Percentiles rank a stretch among this genome's conserved stretches.
These are phyloP conservation scores for Trichoderma oligosporum DNA, from an alignment of 2,329 filamentous ascomycete species.

Conservation along the genomic window DNA sequence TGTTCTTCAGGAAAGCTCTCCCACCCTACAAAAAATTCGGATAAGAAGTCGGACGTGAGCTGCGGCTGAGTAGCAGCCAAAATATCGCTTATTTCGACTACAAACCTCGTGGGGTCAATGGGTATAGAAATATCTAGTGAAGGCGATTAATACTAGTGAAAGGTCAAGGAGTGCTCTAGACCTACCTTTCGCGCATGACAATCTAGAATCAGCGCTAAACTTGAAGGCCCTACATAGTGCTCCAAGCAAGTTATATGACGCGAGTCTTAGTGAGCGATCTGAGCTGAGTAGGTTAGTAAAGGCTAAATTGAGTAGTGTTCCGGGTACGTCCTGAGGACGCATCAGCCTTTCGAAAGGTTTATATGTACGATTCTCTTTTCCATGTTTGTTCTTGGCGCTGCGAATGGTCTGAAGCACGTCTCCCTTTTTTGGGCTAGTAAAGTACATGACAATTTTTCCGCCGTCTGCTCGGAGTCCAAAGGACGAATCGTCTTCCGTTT, in stretches of 20 bases:
- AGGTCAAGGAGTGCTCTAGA: neutral
- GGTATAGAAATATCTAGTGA: constrained; percentile 58
- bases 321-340: constrained; percentile 66
- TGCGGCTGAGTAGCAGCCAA: constrained; percentile 62
- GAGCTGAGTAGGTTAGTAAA: constrained; percentile 62
- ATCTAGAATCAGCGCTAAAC: constrained; percentile 57
- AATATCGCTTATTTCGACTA: constrained; percentile 62
- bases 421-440: constrained; percentile 60
- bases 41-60: constrained; percentile 64
- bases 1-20: constrained; percentile 66
- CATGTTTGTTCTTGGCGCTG: constrained; percentile 59
- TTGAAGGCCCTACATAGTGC: constrained; percentile 66
- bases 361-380: constrained; percentile 57
- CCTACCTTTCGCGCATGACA: constrained; percentile 60
- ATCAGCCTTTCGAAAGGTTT: constrained; percentile 64
- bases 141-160: constrained; percentile 7
- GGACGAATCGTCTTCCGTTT: constrained; percentile 62
- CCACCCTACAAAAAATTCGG: constrained; percentile 72
- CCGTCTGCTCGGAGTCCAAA: constrained; percentile 66
- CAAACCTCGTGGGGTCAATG: constrained; percentile 59
- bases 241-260: constrained; percentile 65
- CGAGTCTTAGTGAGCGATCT: constrained; percentile 56
- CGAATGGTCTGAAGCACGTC: constrained; percentile 63
- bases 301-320: constrained; percentile 64
- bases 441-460: constrained; percentile 69